phyloP scores from a whole-genome alignment of 2,329 filamentous ascomycete genomes.

The Passalora sequoiae region DNA sequence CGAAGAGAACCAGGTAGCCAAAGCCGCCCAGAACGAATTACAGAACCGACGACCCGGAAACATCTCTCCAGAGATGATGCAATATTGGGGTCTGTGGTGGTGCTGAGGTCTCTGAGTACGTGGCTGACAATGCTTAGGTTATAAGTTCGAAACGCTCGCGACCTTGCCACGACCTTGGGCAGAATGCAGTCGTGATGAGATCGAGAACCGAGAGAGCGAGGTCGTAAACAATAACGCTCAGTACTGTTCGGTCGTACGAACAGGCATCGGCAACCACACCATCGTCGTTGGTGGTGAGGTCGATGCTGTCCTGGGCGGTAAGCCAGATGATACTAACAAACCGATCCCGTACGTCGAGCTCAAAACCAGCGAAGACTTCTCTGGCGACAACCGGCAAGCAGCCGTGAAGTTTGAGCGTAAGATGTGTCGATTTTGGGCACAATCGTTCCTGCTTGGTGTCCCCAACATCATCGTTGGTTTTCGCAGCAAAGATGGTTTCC shows the following conservation, averaged over 20 bases:
- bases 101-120: background rate
- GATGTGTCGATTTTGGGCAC: conserved; percentile 86
- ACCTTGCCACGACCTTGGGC: conserved; percentile 72
- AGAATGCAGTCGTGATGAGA: conserved; percentile 65
- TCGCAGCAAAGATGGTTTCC: conserved; percentile 65
- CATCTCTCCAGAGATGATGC: conserved; percentile 70
- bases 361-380: conserved; percentile 62
- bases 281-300: conserved; percentile 89
- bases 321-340: conserved; percentile 57
- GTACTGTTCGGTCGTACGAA: conserved; percentile 91
- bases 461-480: conserved; percentile 90
- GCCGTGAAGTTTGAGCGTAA: conserved; percentile 78
- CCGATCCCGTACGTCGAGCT: conserved; percentile 90
- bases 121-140: conserved; percentile 52
- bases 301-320: conserved; percentile 84
- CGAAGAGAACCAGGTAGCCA: conserved; percentile 79
- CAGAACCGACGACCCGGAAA: conserved; percentile 30
- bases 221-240: conserved; percentile 85
- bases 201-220: conserved; percentile 67
- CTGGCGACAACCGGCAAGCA: conserved; percentile 56
- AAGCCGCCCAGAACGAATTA: conserved; percentile 55
- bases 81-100: conserved; percentile 69
- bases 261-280: conserved; percentile 69
- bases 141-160: conserved; percentile 90
- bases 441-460: conserved; percentile 89